Base-by-base conservation (phyloP, 345 rosid species). In the Murraya koenigii region DNA sequence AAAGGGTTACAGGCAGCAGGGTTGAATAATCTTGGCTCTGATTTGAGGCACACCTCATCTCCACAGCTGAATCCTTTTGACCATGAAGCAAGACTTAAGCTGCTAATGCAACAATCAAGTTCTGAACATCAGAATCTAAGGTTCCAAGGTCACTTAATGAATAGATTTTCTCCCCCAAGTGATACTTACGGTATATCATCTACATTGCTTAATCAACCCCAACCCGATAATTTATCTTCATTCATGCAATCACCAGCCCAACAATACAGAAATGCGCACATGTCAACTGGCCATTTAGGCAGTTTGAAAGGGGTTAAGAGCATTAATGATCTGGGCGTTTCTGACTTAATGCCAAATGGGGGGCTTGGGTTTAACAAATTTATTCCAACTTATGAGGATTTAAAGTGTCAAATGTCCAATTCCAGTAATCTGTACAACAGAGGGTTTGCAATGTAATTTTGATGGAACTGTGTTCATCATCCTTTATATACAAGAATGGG, bases 381-480 rank as follows among this genome's bases (percentile, higher is more conserved):
- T 33, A 69, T 71, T 66, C 74, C 87, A 25, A 77, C 81, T 66
- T 81, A 76, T 41, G 85, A 89, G 69, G 88, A 87, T 75, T 39
- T 85, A 41, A 87, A 81, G 63, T 81, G 56, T 83, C 79, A 82
- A 63, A 80, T 81, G 78, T 70, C 90, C 25, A 54, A 78, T 80
- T 81, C 89, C 33, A 77, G 88, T 78, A 84, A 85, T 81, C 59
- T 80, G 67, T 84, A 85, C 67, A 84, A 76, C 79, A 84, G 85
- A 80, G 84, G 86, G 54, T 89, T 85, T 79, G 89, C 86, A 44
- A 78, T 81, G 86, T 85, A 82, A 88, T 66, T 68, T 26, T 67
- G 49, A 52, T 66, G 49, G 52, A 65, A 75, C 28, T 20, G 49
- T 62, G 32, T 20, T 14, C 23, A 32, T 3, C 35, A 32, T 0